Evolutionary conservation across 495 filamentous ascomycete species (phyloP).

Genomic region (Collariella sp.): DNA sequence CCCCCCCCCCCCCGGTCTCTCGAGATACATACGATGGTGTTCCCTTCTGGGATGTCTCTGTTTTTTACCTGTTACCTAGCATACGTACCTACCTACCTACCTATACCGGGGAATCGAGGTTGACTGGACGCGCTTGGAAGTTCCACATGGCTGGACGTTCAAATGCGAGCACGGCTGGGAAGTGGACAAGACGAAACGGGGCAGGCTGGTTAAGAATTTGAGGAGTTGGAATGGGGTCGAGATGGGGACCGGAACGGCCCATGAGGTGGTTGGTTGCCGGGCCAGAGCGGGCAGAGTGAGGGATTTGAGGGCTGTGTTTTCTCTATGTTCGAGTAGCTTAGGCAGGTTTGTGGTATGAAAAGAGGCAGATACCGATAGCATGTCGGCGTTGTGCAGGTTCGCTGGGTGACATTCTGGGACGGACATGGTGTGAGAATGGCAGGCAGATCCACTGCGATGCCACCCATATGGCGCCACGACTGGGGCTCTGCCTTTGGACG

Average conservation of each 20-base stretch:
- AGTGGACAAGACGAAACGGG: too few species aligned
- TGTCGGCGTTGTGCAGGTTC: too few species aligned
- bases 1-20: not conserved
- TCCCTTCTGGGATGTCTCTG: not conserved
- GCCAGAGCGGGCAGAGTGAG: not conserved
- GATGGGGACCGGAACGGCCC: not conserved
- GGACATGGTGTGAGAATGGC: too few species aligned
- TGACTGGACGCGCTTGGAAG: not conserved
- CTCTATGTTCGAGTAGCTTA: slow-evolving; percentile 4
- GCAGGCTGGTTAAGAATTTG: too few species aligned
- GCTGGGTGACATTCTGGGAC: too few species aligned
- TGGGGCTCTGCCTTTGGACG: not conserved
- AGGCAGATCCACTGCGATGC: too few species aligned
- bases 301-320: not conserved
- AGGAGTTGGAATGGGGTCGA: not conserved
- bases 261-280: not conserved
- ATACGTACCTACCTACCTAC: too few species aligned
- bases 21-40: not conserved
- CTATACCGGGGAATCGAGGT: not conserved
- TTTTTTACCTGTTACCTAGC: too few species aligned
- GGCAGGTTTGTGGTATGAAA: not conserved
- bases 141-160: not conserved
- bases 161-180: too few species aligned
- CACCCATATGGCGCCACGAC: too few species aligned
- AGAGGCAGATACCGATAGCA: too few species aligned